phyloP scores from a whole-genome alignment of 73 alveolate species.

The Paramecium caudatum region DNA sequence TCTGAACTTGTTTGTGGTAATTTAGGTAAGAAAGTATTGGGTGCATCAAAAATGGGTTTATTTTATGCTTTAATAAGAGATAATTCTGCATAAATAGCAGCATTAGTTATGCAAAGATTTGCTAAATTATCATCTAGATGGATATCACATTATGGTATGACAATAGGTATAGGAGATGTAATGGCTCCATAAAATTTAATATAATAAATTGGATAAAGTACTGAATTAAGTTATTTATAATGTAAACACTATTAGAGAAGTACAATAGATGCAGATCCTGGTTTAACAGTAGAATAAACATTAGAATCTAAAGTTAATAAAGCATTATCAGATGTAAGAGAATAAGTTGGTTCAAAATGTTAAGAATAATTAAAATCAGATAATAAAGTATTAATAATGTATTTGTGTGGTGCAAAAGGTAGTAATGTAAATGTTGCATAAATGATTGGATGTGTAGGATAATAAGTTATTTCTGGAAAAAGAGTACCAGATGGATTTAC shows the following conservation, averaged over 20 bases:
- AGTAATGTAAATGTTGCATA: slow-evolving; percentile 94
- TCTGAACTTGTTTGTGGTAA: slow-evolving; percentile 98
- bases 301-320: slow-evolving; percentile 50
- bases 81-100: slow-evolving; percentile 92
- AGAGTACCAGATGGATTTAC: slow-evolving; percentile 98
- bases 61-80: slow-evolving; percentile 94
- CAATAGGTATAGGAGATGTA: slow-evolving; percentile 98
- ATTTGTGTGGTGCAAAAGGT: slow-evolving; percentile 99
- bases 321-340: slow-evolving; percentile 82
- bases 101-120: slow-evolving; percentile 97
- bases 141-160: slow-evolving; percentile 98
- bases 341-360: slow-evolving; percentile 81
- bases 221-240: slow-evolving; percentile 83
- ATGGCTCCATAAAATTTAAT: slow-evolving; percentile 87
- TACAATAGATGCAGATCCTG: slow-evolving; percentile 41
- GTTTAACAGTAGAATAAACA: slow-evolving; percentile 49
- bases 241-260: slow-evolving; percentile 79
- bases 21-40: slow-evolving; percentile 97
- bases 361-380: slow-evolving; percentile 75
- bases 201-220: slow-evolving; percentile 79
- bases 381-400: slow-evolving; percentile 98
- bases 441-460: slow-evolving; percentile 99
- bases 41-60: slow-evolving; percentile 93
- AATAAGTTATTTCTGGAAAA: slow-evolving; percentile 93
- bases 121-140: slow-evolving; percentile 98